Evolutionary conservation across 1,139 yeast genomes (phyloP), one percentile per base, ranked within the genome.

Genomic region (Geotrichum histeridarum): DNA sequence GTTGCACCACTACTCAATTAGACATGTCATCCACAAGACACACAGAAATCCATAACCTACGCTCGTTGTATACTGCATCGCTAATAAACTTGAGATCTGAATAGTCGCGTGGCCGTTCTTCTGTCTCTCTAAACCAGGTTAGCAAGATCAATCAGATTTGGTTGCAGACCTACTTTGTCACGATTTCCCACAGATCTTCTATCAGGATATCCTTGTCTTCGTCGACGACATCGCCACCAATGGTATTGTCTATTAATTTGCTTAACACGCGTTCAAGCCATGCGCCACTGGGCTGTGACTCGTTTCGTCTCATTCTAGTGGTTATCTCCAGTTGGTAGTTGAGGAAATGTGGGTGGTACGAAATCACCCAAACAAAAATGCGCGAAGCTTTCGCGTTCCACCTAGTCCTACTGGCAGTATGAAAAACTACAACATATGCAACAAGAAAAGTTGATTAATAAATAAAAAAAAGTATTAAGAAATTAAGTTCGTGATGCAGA

Each of bases 221-320:
- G 15, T 49, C 50, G 8, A 48, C 32, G 5, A 54, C 48, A 15
- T 50, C 54, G 2, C 38, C 53, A 2, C 55, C 57, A 31, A 55
- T 44, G 15, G 53, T 45, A 42, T 50, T 48, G 22, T 51, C 55
- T 31, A 55, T 48, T 4, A 55, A 46, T 31, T 49, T 51, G 15
- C 45, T 50, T 12, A 55, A 22, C 18, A 51, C 51, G 32, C 51
- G 53, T 41, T 49, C 51, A 5, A 48, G 39, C 53, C 51, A 50
- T n/a, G 48, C 33, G 32, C 41, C 12, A 27, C 33, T 45, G 2
- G 37, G 41, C 36, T 50, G 50, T 9, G 27, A 42, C 17, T 33
- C 48, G 47, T 14, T 36, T 41, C 39, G 27, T 8, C 37, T 41
- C 48, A 44, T 44, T 31, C 32, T 22, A 38, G 14, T 32, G 39